Percentiles rank a stretch among this genome's conserved stretches.
Conservation (phyloP, 192 early-diverging fungal species). For the Diversispora eburnea region DNA sequence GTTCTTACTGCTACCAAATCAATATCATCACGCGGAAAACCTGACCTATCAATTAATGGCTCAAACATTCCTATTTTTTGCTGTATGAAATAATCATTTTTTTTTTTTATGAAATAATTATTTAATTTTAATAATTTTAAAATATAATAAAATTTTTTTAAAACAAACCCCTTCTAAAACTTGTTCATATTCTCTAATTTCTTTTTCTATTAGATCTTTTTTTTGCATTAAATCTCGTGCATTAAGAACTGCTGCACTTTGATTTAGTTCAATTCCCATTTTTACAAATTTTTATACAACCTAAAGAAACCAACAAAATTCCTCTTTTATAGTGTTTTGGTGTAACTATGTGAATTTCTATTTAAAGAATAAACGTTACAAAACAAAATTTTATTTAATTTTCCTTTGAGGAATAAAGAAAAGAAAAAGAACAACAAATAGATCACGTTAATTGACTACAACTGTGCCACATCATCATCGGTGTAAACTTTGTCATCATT, state of each 20-base stretch:
- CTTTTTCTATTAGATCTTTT: conserved; percentile 46
- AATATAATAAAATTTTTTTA: not conserved
- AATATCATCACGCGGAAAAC: conserved; percentile 53
- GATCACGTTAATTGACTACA: too few species aligned
- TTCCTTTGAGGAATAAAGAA: too few species aligned
- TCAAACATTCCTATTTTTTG: conserved; percentile 50
- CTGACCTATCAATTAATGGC: conserved; percentile 42
- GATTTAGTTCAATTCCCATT: not conserved
- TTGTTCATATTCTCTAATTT: conserved; percentile 40
- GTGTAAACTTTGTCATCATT: too few species aligned
- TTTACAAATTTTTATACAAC: not conserved
- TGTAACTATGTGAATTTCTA: too few species aligned
- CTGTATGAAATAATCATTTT: conserved; percentile 26
- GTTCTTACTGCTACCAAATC: conserved; percentile 49
- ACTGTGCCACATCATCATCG: too few species aligned
- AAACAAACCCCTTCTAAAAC: conserved; percentile 36
- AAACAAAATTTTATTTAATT: too few species aligned
- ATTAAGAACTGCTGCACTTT: not conserved
- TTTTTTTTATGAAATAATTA: not conserved
- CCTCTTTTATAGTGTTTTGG: too few species aligned
- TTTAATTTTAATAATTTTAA: not conserved
- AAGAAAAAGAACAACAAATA: too few species aligned
- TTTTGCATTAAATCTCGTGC: conserved; percentile 46
- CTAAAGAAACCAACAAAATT: too few species aligned
- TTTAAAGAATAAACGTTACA: too few species aligned